phyloP scores from a whole-genome alignment of 2,329 filamentous ascomycete species.

The Fusarium sp. region DNA sequence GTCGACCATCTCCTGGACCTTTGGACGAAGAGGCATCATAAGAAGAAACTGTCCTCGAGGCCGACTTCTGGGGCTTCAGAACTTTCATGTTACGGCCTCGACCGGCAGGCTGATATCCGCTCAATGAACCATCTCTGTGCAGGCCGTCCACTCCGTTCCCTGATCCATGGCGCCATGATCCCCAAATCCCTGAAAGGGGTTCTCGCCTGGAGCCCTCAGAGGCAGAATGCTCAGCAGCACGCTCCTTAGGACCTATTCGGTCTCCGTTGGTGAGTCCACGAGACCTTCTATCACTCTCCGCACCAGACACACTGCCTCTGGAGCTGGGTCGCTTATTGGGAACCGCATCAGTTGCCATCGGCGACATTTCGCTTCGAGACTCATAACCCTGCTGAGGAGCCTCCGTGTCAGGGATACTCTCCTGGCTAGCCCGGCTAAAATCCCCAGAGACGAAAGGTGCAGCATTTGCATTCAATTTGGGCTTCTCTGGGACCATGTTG shows the following conservation, averaged over 20 bases:
- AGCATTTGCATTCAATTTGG: conserved; percentile 65
- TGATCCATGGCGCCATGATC: conserved; percentile 72
- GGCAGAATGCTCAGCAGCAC: conserved; percentile 25
- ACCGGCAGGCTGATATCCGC: conserved; percentile 75
- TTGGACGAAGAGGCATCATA: conserved; percentile 63
- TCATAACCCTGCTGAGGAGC: conserved; percentile 40
- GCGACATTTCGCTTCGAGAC: conserved; percentile 47
- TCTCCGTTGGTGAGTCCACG: conserved; percentile 34
- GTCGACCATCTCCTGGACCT: conserved; percentile 59
- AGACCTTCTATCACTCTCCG: conserved; percentile 54
- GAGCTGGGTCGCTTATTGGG: conserved; percentile 47
- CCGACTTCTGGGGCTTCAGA: conserved; percentile 78
- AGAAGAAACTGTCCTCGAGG: conserved; percentile 61
- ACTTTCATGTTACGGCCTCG: conserved; percentile 85
- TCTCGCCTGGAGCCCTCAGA: conserved; percentile 54
- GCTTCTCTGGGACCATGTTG: conserved; percentile 62
- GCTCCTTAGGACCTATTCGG: conserved; percentile 42
- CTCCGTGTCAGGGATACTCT: conserved; percentile 21
- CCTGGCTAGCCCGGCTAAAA: conserved; percentile 33
- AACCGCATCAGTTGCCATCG: conserved; percentile 48
- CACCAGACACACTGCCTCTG: conserved; percentile 51
- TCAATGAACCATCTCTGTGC: conserved; percentile 62
- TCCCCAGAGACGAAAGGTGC: conserved; percentile 55
- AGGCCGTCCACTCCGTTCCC: conserved; percentile 62
- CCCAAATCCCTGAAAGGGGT: conserved; percentile 69